Evolutionary conservation across 148 eudicot genomes (phyloP).

Genomic region (Amaranthus hypochondriacus): DNA sequence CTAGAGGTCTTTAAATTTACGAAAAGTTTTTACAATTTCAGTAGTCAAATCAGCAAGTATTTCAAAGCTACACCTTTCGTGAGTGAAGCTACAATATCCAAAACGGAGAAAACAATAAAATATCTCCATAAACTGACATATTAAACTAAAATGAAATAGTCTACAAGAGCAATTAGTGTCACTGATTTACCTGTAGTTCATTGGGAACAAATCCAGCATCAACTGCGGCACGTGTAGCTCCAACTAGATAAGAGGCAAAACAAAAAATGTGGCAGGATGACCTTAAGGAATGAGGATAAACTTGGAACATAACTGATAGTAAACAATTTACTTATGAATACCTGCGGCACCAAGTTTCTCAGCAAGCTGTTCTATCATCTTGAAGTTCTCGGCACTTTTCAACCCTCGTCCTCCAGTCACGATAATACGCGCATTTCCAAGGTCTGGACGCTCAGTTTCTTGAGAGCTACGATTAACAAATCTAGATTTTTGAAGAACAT

Average conservation of each 20-base stretch:
- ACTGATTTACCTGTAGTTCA: constrained; percentile 68
- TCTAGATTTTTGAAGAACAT: constrained; percentile 53
- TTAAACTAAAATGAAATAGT: background rate
- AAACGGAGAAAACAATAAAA: background rate
- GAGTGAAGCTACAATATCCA: background rate
- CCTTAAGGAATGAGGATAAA: background rate
- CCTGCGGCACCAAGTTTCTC: constrained; percentile 98
- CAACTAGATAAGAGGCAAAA: constrained; percentile 45
- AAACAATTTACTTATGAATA: constrained; percentile 19
- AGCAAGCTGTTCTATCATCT: constrained; percentile 88
- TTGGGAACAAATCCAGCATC: constrained; percentile 97
- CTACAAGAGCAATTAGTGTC: background rate
- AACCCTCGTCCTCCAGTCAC: constrained; percentile 86
- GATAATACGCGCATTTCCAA: constrained; percentile 87
- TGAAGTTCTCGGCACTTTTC: constrained; percentile 85
- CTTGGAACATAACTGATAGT: background rate
- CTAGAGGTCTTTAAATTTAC: background rate
- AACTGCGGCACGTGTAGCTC: constrained; percentile 98
- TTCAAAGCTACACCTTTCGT: background rate
- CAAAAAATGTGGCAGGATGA: background rate
- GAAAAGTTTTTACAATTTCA: background rate
- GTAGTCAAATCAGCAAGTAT: background rate
- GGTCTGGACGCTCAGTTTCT: constrained; percentile 87
- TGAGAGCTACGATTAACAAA: constrained; percentile 58
- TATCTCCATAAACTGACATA: background rate